phyloP scores from a whole-genome alignment of 139 green algal species.

The Haematococcus lacustris region DNA sequence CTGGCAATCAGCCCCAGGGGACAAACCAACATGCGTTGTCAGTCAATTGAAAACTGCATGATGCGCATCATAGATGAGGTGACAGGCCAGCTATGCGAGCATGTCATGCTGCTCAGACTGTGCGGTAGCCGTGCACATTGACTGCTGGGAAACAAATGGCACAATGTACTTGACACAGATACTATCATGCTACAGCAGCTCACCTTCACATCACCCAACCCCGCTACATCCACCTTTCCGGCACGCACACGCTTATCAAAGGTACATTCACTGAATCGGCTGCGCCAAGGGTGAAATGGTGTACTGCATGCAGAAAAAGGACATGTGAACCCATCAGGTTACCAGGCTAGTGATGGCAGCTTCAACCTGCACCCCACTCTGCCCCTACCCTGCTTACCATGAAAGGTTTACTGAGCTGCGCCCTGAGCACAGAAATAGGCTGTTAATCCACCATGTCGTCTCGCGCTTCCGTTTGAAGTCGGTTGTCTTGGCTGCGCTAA shows the following conservation, averaged over 20 bases:
- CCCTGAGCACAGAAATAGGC: constrained; percentile 27
- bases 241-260: constrained; percentile 18
- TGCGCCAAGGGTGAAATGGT: constrained; percentile 27
- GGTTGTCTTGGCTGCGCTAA: constrained; percentile 16
- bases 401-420: too few relatives aligned
- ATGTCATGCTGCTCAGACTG: too few relatives aligned
- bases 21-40: too few relatives aligned
- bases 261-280: constrained; percentile 22
- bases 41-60: background rate
- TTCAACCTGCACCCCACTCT: background rate
- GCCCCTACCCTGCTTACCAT: too few relatives aligned
- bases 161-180: background rate
- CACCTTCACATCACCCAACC: constrained; percentile 31
- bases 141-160: background rate
- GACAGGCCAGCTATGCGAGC: too few relatives aligned
- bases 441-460: constrained; percentile 26
- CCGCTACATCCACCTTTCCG: constrained; percentile 23
- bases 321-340: too few relatives aligned
- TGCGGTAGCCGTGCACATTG: background rate
- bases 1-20: too few relatives aligned
- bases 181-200: background rate
- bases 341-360: too few relatives aligned
- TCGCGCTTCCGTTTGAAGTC: constrained; percentile 9
- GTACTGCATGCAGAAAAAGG: too few relatives aligned
- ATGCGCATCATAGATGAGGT: too few relatives aligned